Percentiles rank a stretch among this genome's conserved stretches.
phyloP scores from a whole-genome alignment of 176 grass and related monocot genomes.

The Carex pumila region DNA sequence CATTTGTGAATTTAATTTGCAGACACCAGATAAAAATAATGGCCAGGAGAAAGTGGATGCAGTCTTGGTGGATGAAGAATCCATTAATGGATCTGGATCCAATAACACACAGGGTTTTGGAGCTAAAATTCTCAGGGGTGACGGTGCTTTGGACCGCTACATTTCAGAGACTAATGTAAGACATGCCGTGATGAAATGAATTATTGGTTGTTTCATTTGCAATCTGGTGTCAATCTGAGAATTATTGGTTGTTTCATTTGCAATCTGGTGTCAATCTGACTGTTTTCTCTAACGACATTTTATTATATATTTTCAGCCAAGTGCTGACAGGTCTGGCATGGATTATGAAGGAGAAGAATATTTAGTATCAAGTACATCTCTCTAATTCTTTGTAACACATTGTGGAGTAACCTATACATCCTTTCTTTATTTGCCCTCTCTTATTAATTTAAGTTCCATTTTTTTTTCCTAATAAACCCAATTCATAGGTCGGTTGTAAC shows the following conservation, averaged over 20 bases:
- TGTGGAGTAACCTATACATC: slow-evolving; percentile 44
- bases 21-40: slow-evolving; percentile 75
- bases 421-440: background rate
- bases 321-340: slow-evolving; percentile 31
- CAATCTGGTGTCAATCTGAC: background rate
- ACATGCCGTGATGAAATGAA: background rate
- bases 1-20: slow-evolving; percentile 23
- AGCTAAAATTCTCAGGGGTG: slow-evolving; percentile 85
- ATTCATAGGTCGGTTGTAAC: background rate
- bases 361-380: slow-evolving; percentile 56
- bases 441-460: background rate
- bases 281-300: background rate
- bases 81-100: slow-evolving; percentile 41
- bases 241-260: background rate
- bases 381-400: slow-evolving; percentile 47
- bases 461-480: slow-evolving; percentile 4
- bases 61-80: slow-evolving; percentile 83
- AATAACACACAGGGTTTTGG: slow-evolving; percentile 52
- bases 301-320: slow-evolving; percentile 36
- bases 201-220: background rate
- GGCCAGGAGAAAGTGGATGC: slow-evolving; percentile 79
- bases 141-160: slow-evolving; percentile 65
- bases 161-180: slow-evolving; percentile 47
- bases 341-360: slow-evolving; percentile 59
- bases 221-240: background rate